These are phyloP conservation scores for Chlamydomonas incerta DNA, from an alignment of 139 green algal genomes.

Conservation along the genomic window DNA sequence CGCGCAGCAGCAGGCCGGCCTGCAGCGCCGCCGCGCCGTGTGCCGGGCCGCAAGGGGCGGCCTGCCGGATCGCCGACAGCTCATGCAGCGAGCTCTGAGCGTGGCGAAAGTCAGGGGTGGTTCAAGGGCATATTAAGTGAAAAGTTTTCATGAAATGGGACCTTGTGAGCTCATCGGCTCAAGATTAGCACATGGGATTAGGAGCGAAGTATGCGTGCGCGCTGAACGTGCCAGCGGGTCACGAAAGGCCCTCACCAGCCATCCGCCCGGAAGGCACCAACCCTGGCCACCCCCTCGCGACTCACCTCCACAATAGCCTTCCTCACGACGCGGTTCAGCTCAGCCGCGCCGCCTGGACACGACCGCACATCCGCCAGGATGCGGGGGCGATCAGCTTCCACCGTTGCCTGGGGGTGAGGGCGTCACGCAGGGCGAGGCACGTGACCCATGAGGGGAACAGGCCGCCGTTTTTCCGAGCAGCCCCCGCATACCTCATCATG, in stretches of 20 bases:
- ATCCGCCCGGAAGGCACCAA: too few species aligned
- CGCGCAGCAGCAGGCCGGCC: constrained; percentile 4
- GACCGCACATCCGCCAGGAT: constrained; percentile 44
- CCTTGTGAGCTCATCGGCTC: too few species aligned
- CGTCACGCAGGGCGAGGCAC: too few species aligned
- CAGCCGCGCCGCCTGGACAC: not conserved
- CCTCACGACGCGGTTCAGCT: constrained; percentile 28
- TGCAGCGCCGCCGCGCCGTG: not conserved
- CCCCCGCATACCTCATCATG: too few species aligned
- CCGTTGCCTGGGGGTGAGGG: constrained; percentile 27
- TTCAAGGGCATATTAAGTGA: not conserved
- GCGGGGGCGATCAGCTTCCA: not conserved
- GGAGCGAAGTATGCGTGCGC: too few species aligned
- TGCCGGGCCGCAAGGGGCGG: not conserved
- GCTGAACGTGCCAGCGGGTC: too few species aligned
- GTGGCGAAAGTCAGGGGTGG: not conserved
- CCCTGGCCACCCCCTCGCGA: too few species aligned
- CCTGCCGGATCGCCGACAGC: not conserved
- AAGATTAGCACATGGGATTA: too few species aligned
- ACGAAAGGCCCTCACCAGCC: too few species aligned
- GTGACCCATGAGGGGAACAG: too few species aligned
- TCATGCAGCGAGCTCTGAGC: not conserved
- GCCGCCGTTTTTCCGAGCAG: too few species aligned
- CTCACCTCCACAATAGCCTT: constrained; percentile 37
- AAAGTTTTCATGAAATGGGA: too few species aligned